Conservation (phyloP, 139 green algal species). For the Coelastrella sp. region DNA sequence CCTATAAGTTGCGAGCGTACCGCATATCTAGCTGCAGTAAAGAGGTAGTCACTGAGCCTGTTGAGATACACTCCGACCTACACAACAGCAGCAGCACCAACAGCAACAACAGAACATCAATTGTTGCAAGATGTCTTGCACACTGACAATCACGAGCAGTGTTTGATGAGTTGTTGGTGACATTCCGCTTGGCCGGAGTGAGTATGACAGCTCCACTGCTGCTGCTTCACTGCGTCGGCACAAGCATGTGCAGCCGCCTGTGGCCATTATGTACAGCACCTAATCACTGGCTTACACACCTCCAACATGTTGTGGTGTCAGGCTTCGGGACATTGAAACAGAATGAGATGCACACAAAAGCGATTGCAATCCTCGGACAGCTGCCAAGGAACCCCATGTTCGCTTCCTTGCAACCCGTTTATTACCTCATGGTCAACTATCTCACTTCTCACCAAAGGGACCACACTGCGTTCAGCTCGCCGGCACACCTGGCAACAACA, state of each 20-base stretch:
- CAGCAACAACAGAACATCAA: slow-evolving; percentile 46
- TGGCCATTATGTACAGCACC: too few relatives aligned
- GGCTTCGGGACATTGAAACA: too few relatives aligned
- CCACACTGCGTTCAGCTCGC: slow-evolving; percentile 88
- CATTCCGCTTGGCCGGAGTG: too few relatives aligned
- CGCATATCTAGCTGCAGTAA: slow-evolving; percentile 86
- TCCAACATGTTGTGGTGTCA: too few relatives aligned
- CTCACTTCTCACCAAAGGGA: slow-evolving; percentile 68
- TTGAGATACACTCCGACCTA: slow-evolving; percentile 89
- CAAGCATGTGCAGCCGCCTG: too few relatives aligned
- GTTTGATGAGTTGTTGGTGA: too few relatives aligned
- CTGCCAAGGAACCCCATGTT: neutral
- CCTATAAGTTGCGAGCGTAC: slow-evolving; percentile 46
- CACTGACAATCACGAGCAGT: too few relatives aligned
- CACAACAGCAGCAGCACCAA: slow-evolving; percentile 55
- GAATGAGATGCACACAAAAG: too few relatives aligned
- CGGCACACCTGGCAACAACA: slow-evolving; percentile 77
- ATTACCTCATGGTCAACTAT: slow-evolving; percentile 50
- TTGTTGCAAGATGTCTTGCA: neutral
- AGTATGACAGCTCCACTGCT: too few relatives aligned
- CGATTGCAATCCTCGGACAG: too few relatives aligned
- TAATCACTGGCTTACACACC: too few relatives aligned
- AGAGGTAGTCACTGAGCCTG: slow-evolving; percentile 97
- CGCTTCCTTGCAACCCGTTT: neutral
- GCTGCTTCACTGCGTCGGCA: too few relatives aligned